Base-by-base conservation (phyloP, 352 stramenopile species). In the Phytopythium litorale region DNA sequence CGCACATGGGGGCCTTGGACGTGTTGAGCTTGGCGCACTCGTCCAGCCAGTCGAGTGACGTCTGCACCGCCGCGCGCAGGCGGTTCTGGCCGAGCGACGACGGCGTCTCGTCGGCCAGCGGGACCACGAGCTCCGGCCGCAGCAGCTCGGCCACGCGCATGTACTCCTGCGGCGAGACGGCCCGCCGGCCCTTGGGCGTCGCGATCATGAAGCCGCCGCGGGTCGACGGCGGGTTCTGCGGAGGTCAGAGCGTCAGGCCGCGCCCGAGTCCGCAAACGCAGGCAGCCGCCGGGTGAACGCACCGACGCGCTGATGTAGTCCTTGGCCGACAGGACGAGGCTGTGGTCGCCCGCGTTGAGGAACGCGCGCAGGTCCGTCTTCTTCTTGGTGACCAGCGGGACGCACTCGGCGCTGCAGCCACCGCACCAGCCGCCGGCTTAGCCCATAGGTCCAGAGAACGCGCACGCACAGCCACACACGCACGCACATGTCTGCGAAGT, bases 401-500 rank as follows among this genome's bases (percentile, higher is more conserved):
- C 30, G 35, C 66, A 63, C 33, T 51, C 42, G 18, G 54, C 80
- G 55, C 62, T 65, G 54, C 38, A 54, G n/a, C 30, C 3, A 5
- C 18, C 12, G 19, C 19, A 52, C 32, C 13, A 45, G 15, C 3
- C 23, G 7, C 16, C 18, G 40, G 35, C 0, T 6, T 15, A 40
- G 9, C 35, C 12, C 15, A 42, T 52, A 56, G n/a, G 9, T 9
- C 12, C 15, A 42, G 56, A 56, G n/a, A 7, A 30, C 45, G 11
- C 33, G 18, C 43, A 23, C 9, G n/a, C 21, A 55, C 32, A 25
- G 11, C 58, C 53, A 19, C n/a, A 11, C 53, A 16, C 23, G 16
- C 13, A 60, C 74, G 56, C 60, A 91, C 84, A 93, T 79, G 68
- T 93, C 84, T 19, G 79, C 81, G 56, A 78, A 89, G 67, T 89